These are phyloP conservation scores for Pleurotus eryngii DNA, from an alignment of 768 basidiomycete species.

Conservation along the genomic window DNA sequence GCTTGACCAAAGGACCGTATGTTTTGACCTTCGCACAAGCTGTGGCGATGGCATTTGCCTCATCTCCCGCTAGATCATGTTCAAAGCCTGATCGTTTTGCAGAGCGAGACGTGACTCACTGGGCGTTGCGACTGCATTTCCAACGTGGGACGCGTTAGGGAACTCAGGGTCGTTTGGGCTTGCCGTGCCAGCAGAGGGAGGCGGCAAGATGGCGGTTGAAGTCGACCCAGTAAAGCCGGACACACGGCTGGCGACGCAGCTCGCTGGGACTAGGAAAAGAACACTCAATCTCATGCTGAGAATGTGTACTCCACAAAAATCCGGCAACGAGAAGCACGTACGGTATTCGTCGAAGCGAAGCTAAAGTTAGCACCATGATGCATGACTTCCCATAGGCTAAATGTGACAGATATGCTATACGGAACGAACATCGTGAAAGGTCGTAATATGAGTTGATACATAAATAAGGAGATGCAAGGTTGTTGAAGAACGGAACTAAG, in stretches of 20 bases:
- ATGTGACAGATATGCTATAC: no score
- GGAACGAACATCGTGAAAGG: no score
- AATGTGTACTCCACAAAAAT: no score
- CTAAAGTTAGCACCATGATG: no score
- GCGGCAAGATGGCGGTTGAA: conserved; percentile 38
- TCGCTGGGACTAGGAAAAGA: not conserved
- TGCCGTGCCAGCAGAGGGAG: conserved; percentile 29
- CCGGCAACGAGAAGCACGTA: no score
- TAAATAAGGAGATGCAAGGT: no score
- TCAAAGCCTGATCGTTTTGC: not conserved
- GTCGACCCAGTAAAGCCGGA: conserved; percentile 44
- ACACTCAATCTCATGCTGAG: not conserved
- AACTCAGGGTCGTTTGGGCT: conserved; percentile 35
- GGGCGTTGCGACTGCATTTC: conserved; percentile 46
- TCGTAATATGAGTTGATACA: no score
- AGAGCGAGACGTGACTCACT: conserved; percentile 28
- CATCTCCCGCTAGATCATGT: conserved; percentile 35
- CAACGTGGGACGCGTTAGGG: conserved; percentile 38
- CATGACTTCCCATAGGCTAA: no score
- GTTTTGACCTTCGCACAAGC: conserved; percentile 38
- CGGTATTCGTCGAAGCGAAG: no score
- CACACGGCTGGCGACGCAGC: conserved; percentile 12
- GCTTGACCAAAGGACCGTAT: conserved; percentile 40
- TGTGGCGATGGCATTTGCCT: conserved; percentile 36
- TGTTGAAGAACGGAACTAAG: not conserved